Evolutionary conservation across 2,329 filamentous ascomycete genomes (phyloP).

Genomic region (Penicillium nordicum): DNA sequence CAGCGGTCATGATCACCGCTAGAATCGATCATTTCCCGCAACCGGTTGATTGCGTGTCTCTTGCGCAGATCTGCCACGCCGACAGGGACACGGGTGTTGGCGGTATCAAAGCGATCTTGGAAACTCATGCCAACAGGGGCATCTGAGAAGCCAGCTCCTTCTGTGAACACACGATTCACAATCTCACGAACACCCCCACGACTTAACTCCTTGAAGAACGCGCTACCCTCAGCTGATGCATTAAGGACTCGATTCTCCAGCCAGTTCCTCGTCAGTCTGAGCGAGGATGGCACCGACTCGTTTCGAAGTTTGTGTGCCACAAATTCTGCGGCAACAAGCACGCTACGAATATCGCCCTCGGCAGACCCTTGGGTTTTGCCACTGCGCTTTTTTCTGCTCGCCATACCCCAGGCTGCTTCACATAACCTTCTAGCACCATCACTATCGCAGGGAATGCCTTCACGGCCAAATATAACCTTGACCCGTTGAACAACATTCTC

Average conservation of each 20-base stretch:
- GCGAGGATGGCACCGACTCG: slow-evolving; percentile 33
- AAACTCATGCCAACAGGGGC: slow-evolving; percentile 39
- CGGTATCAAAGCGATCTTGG: slow-evolving; percentile 32
- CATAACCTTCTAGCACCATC: slow-evolving; percentile 77
- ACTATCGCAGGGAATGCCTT: slow-evolving; percentile 81
- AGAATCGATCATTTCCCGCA: slow-evolving; percentile 61
- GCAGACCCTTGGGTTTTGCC: slow-evolving; percentile 45
- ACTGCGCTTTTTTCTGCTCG: slow-evolving; percentile 52
- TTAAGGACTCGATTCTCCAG: slow-evolving; percentile 57
- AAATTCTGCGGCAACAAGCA: slow-evolving; percentile 65
- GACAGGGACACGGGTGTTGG: slow-evolving; percentile 35
- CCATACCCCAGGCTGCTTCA: slow-evolving; percentile 64
- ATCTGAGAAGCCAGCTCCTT: slow-evolving; percentile 60
- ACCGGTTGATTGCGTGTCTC: slow-evolving; percentile 55
- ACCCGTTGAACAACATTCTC: slow-evolving; percentile 80
- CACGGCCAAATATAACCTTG: slow-evolving; percentile 79
- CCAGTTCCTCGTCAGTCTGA: slow-evolving; percentile 56
- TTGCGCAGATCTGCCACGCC: slow-evolving; percentile 61
- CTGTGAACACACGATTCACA: slow-evolving; percentile 63
- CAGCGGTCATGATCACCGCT: slow-evolving; percentile 62
- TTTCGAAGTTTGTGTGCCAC: slow-evolving; percentile 58
- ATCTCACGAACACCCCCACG: slow-evolving; percentile 63
- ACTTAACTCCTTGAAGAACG: slow-evolving; percentile 56
- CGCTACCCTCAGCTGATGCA: slow-evolving; percentile 51
- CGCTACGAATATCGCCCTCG: slow-evolving; percentile 59